Percentiles rank a stretch among this genome's conserved stretches.
These are phyloP conservation scores for Magnolia kwangsiensis DNA, from an alignment of 164 flowering plant species.

Conservation along the genomic window DNA sequence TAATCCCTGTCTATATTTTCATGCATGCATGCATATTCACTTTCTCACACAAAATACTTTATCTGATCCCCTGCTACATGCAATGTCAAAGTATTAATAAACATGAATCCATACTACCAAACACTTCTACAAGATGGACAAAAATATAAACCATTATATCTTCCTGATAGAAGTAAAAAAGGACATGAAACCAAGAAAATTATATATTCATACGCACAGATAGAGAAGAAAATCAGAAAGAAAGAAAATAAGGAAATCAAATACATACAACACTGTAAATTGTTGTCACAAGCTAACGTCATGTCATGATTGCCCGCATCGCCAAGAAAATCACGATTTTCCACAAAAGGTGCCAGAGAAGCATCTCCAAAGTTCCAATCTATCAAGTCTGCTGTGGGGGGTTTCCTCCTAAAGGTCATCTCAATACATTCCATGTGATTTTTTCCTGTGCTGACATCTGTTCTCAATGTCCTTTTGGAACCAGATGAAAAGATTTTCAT, in stretches of 20 bases:
- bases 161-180: not conserved
- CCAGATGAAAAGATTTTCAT: constrained; percentile 12
- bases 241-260: constrained; percentile 1
- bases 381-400: constrained; percentile 31
- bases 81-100: too few relatives aligned
- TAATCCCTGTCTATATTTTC: too few relatives aligned
- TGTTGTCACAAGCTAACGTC: not conserved
- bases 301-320: constrained; percentile 14
- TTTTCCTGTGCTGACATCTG: constrained; percentile 4
- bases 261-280: constrained; percentile 9
- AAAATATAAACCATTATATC: too few relatives aligned
- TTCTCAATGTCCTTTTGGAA: constrained; percentile 3
- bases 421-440: constrained; percentile 24
- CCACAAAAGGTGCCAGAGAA: constrained; percentile 1
- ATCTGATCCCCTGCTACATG: too few relatives aligned
- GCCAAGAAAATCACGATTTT: constrained; percentile 2
- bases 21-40: too few relatives aligned
- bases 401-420: constrained; percentile 45
- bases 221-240: not conserved
- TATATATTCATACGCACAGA: not conserved
- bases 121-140: too few relatives aligned
- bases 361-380: constrained; percentile 20
- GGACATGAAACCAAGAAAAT: not conserved
- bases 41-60: too few relatives aligned
- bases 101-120: too few relatives aligned